These are phyloP conservation scores for Candida buenavistaensis DNA, from an alignment of 1,139 yeast genomes.

Conservation along the genomic window DNA sequence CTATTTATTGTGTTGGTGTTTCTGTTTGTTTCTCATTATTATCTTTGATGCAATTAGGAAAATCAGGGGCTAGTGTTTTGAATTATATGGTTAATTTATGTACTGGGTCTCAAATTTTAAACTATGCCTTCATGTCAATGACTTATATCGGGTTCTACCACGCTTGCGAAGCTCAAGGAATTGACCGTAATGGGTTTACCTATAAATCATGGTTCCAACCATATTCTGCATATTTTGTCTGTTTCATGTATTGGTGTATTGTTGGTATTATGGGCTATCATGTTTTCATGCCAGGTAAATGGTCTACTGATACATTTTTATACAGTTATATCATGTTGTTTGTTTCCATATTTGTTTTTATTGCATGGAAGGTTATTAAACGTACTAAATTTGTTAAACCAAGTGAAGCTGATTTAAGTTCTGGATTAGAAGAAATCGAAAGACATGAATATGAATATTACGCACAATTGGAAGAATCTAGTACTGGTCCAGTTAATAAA, in stretches of 20 bases:
- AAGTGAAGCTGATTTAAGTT: conserved; percentile 33
- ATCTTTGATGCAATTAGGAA: conserved; percentile 27
- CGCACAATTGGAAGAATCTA: conserved; percentile 21
- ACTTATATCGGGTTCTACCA: conserved; percentile 24
- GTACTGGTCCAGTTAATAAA: conserved; percentile 3
- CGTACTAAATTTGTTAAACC: conserved; percentile 27
- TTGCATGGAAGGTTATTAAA: conserved; percentile 31
- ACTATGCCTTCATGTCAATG: conserved; percentile 31
- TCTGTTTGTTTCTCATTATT: conserved; percentile 26
- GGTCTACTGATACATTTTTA: conserved; percentile 37
- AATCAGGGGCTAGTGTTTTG: conserved; percentile 26
- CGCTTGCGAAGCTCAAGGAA: conserved; percentile 38
- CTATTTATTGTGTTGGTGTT: conserved; percentile 27
- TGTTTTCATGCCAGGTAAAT: conserved; percentile 35
- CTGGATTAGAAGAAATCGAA: conserved; percentile 34
- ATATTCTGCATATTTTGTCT: conserved; percentile 37
- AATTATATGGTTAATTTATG: conserved; percentile 28
- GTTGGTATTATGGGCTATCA: conserved; percentile 42
- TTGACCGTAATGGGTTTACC: conserved; percentile 34
- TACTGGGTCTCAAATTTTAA: conserved; percentile 24
- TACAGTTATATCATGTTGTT: conserved; percentile 40
- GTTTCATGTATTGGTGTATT: conserved; percentile 29
- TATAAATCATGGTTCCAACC: conserved; percentile 28
- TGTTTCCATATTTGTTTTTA: conserved; percentile 31
- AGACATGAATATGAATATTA: conserved; percentile 44